Base-by-base conservation (phyloP, 306 rosid species). In the Pterocarpus macrocarpus region DNA sequence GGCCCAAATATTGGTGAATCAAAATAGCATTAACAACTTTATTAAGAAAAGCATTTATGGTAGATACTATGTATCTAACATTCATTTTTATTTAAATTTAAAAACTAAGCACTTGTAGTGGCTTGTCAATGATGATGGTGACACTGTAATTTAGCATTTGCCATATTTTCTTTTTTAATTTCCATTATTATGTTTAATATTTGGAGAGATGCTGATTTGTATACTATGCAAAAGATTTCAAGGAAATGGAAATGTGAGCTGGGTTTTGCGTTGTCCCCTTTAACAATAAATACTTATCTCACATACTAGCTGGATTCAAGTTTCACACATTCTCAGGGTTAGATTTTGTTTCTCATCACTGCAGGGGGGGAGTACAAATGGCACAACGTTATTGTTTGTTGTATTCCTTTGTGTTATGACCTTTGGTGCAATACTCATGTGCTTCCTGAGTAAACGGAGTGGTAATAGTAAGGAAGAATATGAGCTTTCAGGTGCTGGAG, bases 401-500 rank as follows among this genome's bases (percentile, higher is more conserved):
- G 94, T 95, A 71, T 95, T 95, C 83, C 98, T 95, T 81, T 81
- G 87, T 76, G 81, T 84, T 58, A 87, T 91, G 94, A 85, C 91
- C 58, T 79, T 95, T 67, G 99, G 99, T 69, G 86, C 86, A 69
- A 67, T 87, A 86, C 89, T 93, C 43, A 90, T 95, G 98, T 90
- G 86, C 83, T 93, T 95, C 90, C 86, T 95, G 71, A 79, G 75
- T 64, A 93, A 88, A 82, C 79, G 90, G 75, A 77, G 85, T 61
- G 85, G 84, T 47, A 79, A 63, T 76, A 73, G 44, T 61, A 83
- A 87, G 83, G 85, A 30, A 50, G 87, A 86, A 69, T 81, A 80
- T 56, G 85, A 64, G 76, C 79, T 39, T 34, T 77, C 83, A 59
- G 81, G 83, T 41, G 83, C 70, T 61, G 81, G 82, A 57, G 77